Evolutionary conservation across 148 eudicot species (phyloP).

Genomic region (Suaeda aralocaspica): DNA sequence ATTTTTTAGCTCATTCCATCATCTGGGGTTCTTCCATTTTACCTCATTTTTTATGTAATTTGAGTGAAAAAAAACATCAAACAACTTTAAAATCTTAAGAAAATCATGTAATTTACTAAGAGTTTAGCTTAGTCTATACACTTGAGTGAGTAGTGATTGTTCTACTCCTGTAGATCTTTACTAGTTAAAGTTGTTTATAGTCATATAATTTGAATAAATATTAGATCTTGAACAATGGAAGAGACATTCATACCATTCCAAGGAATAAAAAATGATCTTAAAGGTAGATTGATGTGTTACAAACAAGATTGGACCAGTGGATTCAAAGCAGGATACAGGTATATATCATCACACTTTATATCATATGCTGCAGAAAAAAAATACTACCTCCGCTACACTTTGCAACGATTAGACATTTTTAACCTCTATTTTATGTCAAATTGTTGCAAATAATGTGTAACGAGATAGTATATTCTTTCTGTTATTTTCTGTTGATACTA

Average conservation of each 20-base stretch:
- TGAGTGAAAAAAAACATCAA: background rate
- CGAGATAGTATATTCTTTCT: too few relatives aligned
- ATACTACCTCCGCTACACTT: too few relatives aligned
- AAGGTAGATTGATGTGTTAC: constrained; percentile 61
- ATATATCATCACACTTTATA: background rate
- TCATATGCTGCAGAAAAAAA: constrained; percentile 2
- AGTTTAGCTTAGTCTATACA: constrained; percentile 8
- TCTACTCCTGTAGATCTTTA: constrained; percentile 9
- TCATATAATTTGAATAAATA: background rate
- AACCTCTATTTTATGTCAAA: too few relatives aligned
- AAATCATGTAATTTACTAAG: constrained; percentile 37
- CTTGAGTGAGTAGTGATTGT: too few relatives aligned
- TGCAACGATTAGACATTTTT: too few relatives aligned
- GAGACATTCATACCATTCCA: constrained; percentile 84
- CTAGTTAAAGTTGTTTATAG: background rate
- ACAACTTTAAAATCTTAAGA: constrained; percentile 5
- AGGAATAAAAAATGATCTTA: constrained; percentile 81
- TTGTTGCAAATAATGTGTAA: too few relatives aligned
- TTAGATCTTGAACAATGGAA: constrained; percentile 49
- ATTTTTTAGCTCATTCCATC: constrained; percentile 11
- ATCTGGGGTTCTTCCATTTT: constrained; percentile 18
- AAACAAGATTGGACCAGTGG: constrained; percentile 95
- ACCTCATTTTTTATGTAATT: background rate
- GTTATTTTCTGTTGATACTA: background rate
- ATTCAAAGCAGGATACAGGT: constrained; percentile 83